Percentiles rank a stretch among this genome's conserved stretches.
Evolutionary conservation across 106 monocot species (phyloP).

Genomic region (Gastrodia elata): DNA sequence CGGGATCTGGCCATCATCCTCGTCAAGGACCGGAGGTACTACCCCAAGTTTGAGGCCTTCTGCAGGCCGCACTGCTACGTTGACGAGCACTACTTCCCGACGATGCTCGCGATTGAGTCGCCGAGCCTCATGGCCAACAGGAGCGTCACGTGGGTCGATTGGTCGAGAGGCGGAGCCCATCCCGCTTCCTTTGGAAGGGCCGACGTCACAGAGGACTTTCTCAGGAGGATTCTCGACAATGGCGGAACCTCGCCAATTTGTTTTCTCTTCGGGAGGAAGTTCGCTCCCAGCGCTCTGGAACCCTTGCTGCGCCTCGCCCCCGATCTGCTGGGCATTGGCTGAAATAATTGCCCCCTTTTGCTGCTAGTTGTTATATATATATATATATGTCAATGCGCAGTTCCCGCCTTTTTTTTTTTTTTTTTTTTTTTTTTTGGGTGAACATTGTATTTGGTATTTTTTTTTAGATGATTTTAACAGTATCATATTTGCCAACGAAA

Average conservation of each 20-base stretch:
- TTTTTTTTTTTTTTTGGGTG: too few relatives aligned
- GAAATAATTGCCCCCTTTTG: too few relatives aligned
- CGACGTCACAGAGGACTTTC: slow-evolving; percentile 11
- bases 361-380: too few relatives aligned
- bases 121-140: slow-evolving; percentile 13
- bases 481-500: too few relatives aligned
- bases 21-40: slow-evolving; percentile 4
- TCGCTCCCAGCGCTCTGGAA: slow-evolving; percentile 18
- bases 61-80: slow-evolving; percentile 18
- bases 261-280: slow-evolving; percentile 17
- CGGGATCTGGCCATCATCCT: slow-evolving; percentile 7
- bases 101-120: slow-evolving; percentile 13
- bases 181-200: slow-evolving; percentile 10
- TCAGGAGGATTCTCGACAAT: slow-evolving; percentile 3
- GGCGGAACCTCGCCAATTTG: slow-evolving; percentile 5
- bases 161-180: slow-evolving; percentile 22
- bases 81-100: slow-evolving; percentile 19
- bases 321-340: slow-evolving; percentile 12
- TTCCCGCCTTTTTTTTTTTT: too few relatives aligned
- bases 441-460: too few relatives aligned
- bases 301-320: slow-evolving; percentile 9
- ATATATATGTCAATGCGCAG: too few relatives aligned
- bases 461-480: too few relatives aligned
- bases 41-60: slow-evolving; percentile 13
- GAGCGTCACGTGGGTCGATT: slow-evolving; percentile 13